phyloP scores from a whole-genome alignment of 345 rosid genomes.

The Gossypium mustelinum region DNA sequence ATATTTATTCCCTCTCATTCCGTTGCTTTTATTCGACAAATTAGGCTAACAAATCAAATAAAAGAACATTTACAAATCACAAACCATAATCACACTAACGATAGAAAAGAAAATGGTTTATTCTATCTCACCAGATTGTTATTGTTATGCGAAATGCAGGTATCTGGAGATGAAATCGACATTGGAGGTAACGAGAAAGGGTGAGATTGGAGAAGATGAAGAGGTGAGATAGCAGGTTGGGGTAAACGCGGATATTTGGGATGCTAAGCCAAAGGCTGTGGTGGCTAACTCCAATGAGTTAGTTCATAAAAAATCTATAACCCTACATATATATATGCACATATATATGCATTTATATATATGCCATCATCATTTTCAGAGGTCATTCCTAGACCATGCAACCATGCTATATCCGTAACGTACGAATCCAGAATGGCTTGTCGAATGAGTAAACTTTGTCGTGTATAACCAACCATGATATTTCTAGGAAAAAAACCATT shows the following conservation, averaged over 20 bases:
- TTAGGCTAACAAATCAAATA: slow-evolving; percentile 20
- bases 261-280: neutral
- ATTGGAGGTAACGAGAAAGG: slow-evolving; percentile 13
- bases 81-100: neutral
- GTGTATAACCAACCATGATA: neutral
- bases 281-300: neutral
- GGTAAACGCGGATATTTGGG: slow-evolving; percentile 23
- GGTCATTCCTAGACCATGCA: neutral
- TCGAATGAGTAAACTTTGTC: neutral
- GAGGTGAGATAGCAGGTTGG: slow-evolving; percentile 34
- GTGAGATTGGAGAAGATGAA: slow-evolving; percentile 8
- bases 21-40: slow-evolving; percentile 18
- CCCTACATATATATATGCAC: neutral
- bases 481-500: neutral
- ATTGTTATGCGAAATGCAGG: slow-evolving; percentile 30
- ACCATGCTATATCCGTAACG: slow-evolving; percentile 1
- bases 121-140: slow-evolving; percentile 23
- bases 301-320: slow-evolving; percentile 4
- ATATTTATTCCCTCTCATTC: slow-evolving; percentile 39
- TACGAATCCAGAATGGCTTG: neutral
- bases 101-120: neutral
- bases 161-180: slow-evolving; percentile 19
- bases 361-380: neutral
- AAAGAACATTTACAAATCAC: neutral
- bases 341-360: neutral